These are phyloP conservation scores for Cardamine chenopodiifolia DNA, from an alignment of 345 rosid genomes.

Conservation along the genomic window DNA sequence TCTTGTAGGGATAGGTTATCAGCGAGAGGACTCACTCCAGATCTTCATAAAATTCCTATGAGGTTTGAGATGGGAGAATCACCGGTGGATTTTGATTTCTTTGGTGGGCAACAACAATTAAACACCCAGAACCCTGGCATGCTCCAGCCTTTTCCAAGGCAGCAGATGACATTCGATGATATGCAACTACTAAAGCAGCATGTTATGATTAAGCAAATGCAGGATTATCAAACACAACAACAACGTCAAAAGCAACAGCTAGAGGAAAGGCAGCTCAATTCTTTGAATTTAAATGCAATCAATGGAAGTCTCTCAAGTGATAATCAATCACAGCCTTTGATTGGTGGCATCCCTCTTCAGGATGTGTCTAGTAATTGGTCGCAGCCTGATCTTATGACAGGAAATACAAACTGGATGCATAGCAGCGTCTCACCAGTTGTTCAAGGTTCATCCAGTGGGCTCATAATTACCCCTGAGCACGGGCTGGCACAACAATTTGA, in stretches of 20 bases:
- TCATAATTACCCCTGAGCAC: constrained; percentile 61
- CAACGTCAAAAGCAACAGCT: constrained; percentile 57
- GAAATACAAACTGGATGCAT: constrained; percentile 63
- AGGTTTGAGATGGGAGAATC: constrained; percentile 61
- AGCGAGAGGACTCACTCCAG: constrained; percentile 58
- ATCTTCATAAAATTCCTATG: constrained; percentile 48
- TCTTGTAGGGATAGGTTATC: constrained; percentile 51
- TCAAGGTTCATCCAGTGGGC: constrained; percentile 66
- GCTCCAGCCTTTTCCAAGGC: constrained; percentile 68
- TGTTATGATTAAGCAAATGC: constrained; percentile 69
- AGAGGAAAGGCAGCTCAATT: constrained; percentile 56
- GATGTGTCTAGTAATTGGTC: constrained; percentile 61
- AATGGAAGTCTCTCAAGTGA: constrained; percentile 50
- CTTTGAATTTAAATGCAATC: constrained; percentile 54
- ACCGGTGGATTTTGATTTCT: constrained; percentile 67
- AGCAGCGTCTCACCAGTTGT: constrained; percentile 46
- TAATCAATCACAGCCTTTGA: constrained; percentile 45
- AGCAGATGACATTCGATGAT: constrained; percentile 66
- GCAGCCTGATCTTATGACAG: constrained; percentile 62
- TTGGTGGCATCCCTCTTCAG: constrained; percentile 68
- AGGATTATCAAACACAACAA: constrained; percentile 74
- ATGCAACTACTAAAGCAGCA: constrained; percentile 80
- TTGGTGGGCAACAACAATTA: constrained; percentile 68
- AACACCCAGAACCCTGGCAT: constrained; percentile 59
- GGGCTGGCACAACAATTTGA: constrained; percentile 68